Conservation (phyloP, 768 basidiomycete species). For the Holtermannia corniformis region DNA sequence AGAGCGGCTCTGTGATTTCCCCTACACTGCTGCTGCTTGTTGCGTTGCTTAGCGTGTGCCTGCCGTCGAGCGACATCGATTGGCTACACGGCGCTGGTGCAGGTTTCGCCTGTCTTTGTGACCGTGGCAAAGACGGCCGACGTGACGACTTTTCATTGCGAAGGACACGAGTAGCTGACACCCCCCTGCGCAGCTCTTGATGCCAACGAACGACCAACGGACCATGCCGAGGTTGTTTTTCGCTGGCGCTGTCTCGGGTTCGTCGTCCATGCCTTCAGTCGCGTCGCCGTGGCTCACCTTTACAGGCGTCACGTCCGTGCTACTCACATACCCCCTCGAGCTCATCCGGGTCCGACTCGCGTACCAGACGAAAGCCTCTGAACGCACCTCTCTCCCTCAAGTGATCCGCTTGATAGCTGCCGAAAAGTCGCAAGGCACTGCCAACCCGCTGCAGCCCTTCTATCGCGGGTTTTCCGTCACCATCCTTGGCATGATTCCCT, state of each 20-base stretch:
- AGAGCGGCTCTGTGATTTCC: too few relatives aligned
- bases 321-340: slow-evolving; percentile 91
- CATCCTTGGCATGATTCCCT: slow-evolving; percentile 83
- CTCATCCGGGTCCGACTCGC: slow-evolving; percentile 93
- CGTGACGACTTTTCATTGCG: background rate
- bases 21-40: too few relatives aligned
- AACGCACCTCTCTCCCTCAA: slow-evolving; percentile 48
- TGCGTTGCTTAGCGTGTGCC: too few relatives aligned
- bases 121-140: too few relatives aligned
- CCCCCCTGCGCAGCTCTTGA: slow-evolving; percentile 53
- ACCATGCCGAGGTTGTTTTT: slow-evolving; percentile 70
- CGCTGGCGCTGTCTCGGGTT: slow-evolving; percentile 82
- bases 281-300: slow-evolving; percentile 1
- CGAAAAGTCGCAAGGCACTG: slow-evolving; percentile 50
- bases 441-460: slow-evolving; percentile 53
- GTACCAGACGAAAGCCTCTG: slow-evolving; percentile 54
- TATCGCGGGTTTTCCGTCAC: slow-evolving; percentile 97
- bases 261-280: slow-evolving; percentile 17
- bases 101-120: too few relatives aligned
- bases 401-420: slow-evolving; percentile 53
- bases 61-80: too few relatives aligned
- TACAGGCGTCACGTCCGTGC: slow-evolving; percentile 77
- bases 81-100: too few relatives aligned
- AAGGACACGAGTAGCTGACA: background rate
- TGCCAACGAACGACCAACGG: slow-evolving; percentile 70